Evolutionary conservation across 805 yeast genomes (phyloP).

Genomic region (Clavispora fructus): DNA sequence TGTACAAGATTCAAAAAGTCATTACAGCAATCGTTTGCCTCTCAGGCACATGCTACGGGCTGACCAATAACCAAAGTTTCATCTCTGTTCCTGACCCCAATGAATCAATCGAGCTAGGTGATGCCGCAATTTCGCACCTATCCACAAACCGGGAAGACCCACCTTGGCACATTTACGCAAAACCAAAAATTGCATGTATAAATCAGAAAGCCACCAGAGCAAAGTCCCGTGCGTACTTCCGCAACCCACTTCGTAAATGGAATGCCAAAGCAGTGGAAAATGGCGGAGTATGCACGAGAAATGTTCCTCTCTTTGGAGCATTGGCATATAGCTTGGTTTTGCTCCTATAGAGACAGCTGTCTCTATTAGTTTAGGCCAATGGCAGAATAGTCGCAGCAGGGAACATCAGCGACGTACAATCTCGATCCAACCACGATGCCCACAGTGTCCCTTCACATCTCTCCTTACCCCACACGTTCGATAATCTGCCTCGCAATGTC

Average conservation of each 20-base stretch:
- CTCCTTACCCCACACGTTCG: background rate
- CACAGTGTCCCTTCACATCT: background rate
- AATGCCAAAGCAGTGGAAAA: background rate
- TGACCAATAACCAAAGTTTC: too few species aligned
- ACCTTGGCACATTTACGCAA: background rate
- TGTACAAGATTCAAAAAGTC: background rate
- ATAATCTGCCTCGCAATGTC: slow-evolving; percentile 36
- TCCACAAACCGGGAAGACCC: background rate
- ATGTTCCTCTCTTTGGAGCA: background rate
- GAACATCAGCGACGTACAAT: too few species aligned
- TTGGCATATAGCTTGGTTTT: background rate
- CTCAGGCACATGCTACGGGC: too few species aligned
- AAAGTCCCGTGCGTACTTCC: background rate
- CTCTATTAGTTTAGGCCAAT: too few species aligned
- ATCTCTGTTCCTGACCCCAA: too few species aligned
- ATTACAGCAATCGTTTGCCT: background rate
- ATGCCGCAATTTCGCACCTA: too few species aligned
- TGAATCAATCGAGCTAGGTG: too few species aligned
- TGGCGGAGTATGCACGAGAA: background rate
- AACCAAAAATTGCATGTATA: slow-evolving; percentile 1
- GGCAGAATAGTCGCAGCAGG: too few species aligned
- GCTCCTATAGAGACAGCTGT: background rate
- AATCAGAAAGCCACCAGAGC: background rate
- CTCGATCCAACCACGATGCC: too few species aligned
- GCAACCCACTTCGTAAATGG: background rate